Base-by-base conservation (phyloP, 108 stramenopile species). In the Chaetoceros tenuissimus region DNA sequence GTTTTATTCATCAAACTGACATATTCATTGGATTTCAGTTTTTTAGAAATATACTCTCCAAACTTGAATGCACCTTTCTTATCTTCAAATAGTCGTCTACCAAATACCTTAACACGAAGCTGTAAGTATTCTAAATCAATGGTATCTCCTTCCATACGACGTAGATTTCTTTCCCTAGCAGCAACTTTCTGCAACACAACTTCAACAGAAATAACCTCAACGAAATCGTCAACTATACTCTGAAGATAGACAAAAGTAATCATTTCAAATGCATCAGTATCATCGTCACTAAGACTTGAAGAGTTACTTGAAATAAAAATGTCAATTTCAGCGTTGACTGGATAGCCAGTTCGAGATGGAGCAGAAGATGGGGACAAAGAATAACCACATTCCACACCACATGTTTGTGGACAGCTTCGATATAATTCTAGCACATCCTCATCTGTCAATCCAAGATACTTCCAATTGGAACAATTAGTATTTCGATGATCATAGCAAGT, bases 401-500 rank as follows among this genome's bases (percentile, higher is more conserved):
- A 79, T 0, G 78, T 67, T 24, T 50, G 63, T 0, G 78, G 78
- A 57, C 78, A 79, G 29, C 49, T 56, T 22, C 53, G 31, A 0
- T 73, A 53, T 7, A 79, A 60, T 3, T 58, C 53, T 17, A 24
- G 49, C 8, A 78, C 23, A 34, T 72, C 46, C 0, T 53, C 55
- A 1, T 53, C 34, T 0, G 68, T 66, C 0, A 73, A 51, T n/a
- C 68, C 77, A 31, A 79, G 28, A 62, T 45, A 20, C 3, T 62
- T 55, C 78, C 78, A 79, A 0, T 64, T 46, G 20, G 65, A 24
- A 58, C 78, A 79, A 18, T 67, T 43, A 0, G 69, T 73, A 20
- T 53, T 60, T 1, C 28, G 3, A 46, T 79, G 78, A 28, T 63
- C 61, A 22, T 34, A 31, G 30, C 78, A 79, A 0, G 44, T 40